A percentile compares a stretch with the other conserved stretches of the same genome.
phyloP scores from a whole-genome alignment of 106 monocot species.

The Vanilla planifolia region DNA sequence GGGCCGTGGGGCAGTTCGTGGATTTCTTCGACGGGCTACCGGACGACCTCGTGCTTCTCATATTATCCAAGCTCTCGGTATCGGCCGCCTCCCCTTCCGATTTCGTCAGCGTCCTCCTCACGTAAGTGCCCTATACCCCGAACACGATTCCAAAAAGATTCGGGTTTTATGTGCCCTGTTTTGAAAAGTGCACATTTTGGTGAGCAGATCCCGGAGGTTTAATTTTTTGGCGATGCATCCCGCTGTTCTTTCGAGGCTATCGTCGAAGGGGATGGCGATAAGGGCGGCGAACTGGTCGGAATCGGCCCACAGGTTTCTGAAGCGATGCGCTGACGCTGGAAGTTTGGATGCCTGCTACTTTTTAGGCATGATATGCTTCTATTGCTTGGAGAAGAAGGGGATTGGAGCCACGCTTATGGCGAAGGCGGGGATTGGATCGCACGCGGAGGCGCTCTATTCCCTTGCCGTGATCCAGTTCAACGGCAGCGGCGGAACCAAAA shows the following conservation, averaged over 20 bases:
- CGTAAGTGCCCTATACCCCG: no score
- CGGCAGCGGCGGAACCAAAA: constrained; percentile 52
- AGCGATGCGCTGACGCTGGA: constrained; percentile 46
- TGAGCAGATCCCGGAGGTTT: constrained; percentile 54
- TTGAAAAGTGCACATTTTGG: neutral
- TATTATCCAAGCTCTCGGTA: constrained; percentile 42
- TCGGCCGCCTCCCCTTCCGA: constrained; percentile 40
- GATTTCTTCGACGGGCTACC: constrained; percentile 40
- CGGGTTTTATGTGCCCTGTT: neutral
- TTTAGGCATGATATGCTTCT: constrained; percentile 52
- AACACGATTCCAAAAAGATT: no score
- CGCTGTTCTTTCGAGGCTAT: constrained; percentile 38
- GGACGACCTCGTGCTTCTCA: constrained; percentile 51
- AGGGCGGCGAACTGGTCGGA: constrained; percentile 48
- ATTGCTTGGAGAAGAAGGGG: constrained; percentile 19
- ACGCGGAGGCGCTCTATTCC: constrained; percentile 50
- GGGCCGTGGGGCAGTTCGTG: neutral
- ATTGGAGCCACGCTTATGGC: constrained; percentile 47
- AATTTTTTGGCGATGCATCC: constrained; percentile 19
- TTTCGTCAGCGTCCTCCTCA: constrained; percentile 29
- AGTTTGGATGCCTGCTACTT: constrained; percentile 53
- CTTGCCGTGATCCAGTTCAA: constrained; percentile 66
- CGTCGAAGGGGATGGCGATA: constrained; percentile 26
- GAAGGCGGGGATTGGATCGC: constrained; percentile 40
- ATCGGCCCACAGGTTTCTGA: constrained; percentile 42